Evolutionary conservation across 1,139 yeast genomes (phyloP).

Genomic region (Blastobotrys capitulatus): DNA sequence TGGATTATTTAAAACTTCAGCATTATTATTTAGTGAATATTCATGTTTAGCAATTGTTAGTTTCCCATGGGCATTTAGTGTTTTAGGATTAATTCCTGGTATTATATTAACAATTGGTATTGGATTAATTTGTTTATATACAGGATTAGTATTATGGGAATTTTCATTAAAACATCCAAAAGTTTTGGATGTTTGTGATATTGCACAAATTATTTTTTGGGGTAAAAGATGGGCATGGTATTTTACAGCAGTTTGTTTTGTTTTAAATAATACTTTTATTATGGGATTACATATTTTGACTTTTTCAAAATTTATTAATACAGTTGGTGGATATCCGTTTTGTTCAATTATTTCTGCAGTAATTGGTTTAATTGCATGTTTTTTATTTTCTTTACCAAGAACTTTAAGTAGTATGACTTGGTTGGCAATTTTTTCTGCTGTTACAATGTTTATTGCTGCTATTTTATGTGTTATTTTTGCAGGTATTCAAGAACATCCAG

Average conservation of each 20-base stretch:
- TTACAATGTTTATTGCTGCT: conserved; percentile 53
- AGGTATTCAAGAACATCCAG: conserved; percentile 49
- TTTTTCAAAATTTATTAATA: conserved; percentile 55
- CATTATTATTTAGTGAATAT: conserved; percentile 53
- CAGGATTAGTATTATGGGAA: conserved; percentile 50
- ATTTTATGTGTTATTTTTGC: conserved; percentile 49
- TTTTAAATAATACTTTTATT: conserved; percentile 51
- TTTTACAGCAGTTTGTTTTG: conserved; percentile 50
- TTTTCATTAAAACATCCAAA: conserved; percentile 52
- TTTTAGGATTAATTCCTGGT: conserved; percentile 55
- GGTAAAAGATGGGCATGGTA: conserved; percentile 51
- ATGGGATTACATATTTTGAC: conserved; percentile 57
- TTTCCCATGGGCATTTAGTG: conserved; percentile 60
- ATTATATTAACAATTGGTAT: conserved; percentile 49
- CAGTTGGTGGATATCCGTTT: conserved; percentile 45
- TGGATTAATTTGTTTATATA: conserved; percentile 47
- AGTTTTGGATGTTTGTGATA: conserved; percentile 50
- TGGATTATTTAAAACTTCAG: conserved; percentile 56
- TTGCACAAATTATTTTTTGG: conserved; percentile 54
- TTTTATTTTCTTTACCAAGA: conserved; percentile 49
- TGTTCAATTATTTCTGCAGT: conserved; percentile 51
- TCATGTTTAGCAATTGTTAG: conserved; percentile 59
- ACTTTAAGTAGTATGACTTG: conserved; percentile 49
- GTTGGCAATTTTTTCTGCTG: conserved; percentile 49
- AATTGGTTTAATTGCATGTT: conserved; percentile 44